A percentile compares a stretch with the other conserved stretches of the same genome.
These are phyloP conservation scores for Eucalyptus curtisii DNA, from an alignment of 345 rosid genomes.

Conservation along the genomic window DNA sequence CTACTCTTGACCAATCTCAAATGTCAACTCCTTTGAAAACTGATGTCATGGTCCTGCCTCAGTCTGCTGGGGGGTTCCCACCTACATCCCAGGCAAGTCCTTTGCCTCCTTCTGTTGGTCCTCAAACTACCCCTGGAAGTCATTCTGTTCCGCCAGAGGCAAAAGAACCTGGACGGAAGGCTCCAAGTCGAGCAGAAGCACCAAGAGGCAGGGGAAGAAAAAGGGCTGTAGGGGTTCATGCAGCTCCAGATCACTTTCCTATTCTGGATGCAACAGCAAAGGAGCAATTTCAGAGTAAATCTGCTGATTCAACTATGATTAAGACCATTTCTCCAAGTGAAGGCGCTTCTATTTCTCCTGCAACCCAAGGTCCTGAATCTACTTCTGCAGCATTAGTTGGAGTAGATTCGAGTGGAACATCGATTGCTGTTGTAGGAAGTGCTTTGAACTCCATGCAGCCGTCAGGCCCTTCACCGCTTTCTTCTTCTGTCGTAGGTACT, in stretches of 20 bases:
- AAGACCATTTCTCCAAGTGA: conserved; percentile 1
- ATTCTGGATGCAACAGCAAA: conserved; percentile 1
- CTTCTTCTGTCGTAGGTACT: conserved; percentile 7
- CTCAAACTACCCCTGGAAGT: background rate
- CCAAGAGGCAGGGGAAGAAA: conserved; percentile 31
- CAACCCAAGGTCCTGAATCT: background rate
- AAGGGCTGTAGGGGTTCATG: conserved; percentile 9
- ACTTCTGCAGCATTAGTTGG: conserved; percentile 12
- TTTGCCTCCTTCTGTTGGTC: background rate
- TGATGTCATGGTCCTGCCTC: background rate
- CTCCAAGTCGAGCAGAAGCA: conserved; percentile 18
- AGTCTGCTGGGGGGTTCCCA: background rate
- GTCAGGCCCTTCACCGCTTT: background rate
- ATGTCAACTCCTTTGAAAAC: conserved; percentile 6
- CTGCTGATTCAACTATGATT: conserved; percentile 6
- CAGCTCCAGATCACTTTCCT: conserved; percentile 7
- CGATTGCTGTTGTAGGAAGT: conserved; percentile 14
- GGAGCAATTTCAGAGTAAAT: conserved; percentile 15
- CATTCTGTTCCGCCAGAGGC: conserved; percentile 3
- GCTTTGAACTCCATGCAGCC: conserved; percentile 11
- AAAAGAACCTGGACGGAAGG: conserved; percentile 33
- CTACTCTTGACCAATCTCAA: conserved; percentile 5
- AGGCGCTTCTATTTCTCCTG: conserved; percentile 8
- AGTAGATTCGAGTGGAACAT: conserved; percentile 1
- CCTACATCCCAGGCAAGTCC: background rate